Evolutionary conservation across 495 filamentous ascomycete genomes (phyloP).

Genomic region (Cenococcum geophilum): DNA sequence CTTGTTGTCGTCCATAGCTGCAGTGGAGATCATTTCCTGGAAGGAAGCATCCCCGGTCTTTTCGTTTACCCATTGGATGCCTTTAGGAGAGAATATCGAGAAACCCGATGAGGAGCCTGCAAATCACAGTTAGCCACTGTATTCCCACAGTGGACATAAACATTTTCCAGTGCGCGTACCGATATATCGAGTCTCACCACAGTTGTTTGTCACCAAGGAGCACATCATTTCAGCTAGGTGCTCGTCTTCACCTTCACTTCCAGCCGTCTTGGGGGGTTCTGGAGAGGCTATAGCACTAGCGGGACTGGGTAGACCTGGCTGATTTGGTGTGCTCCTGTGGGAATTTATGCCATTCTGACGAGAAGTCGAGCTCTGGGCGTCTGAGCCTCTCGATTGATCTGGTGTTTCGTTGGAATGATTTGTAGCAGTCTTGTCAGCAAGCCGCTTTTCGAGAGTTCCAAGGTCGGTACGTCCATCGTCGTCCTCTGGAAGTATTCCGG

Average conservation of each 20-base stretch:
- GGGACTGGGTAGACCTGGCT: constrained; percentile 28
- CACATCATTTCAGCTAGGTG: constrained; percentile 98
- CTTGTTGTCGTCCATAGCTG: constrained; percentile 76
- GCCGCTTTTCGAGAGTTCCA: constrained; percentile 74
- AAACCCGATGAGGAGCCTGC: constrained; percentile 94
- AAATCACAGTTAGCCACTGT: constrained; percentile 9
- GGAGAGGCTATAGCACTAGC: constrained; percentile 48
- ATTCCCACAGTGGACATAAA: not conserved
- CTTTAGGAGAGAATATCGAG: constrained; percentile 96
- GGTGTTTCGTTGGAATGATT: constrained; percentile 19
- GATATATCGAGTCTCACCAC: constrained; percentile 92
- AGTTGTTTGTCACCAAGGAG: constrained; percentile 94
- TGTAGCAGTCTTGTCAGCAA: constrained; percentile 57
- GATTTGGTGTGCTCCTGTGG: constrained; percentile 12
- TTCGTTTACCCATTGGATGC: constrained; percentile 97
- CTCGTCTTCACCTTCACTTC: constrained; percentile 67
- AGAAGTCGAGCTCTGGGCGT: constrained; percentile 25
- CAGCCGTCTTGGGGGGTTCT: constrained; percentile 40
- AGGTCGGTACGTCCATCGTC: constrained; percentile 85
- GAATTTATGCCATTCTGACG: constrained; percentile 12
- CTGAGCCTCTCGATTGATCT: not conserved
- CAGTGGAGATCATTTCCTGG: constrained; percentile 87
- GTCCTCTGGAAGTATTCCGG: constrained; percentile 80
- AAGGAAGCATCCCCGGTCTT: constrained; percentile 94
- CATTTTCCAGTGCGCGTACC: constrained; percentile 49